Evolutionary conservation across 805 yeast species (phyloP).

Genomic region (Starmerella tilneyi): DNA sequence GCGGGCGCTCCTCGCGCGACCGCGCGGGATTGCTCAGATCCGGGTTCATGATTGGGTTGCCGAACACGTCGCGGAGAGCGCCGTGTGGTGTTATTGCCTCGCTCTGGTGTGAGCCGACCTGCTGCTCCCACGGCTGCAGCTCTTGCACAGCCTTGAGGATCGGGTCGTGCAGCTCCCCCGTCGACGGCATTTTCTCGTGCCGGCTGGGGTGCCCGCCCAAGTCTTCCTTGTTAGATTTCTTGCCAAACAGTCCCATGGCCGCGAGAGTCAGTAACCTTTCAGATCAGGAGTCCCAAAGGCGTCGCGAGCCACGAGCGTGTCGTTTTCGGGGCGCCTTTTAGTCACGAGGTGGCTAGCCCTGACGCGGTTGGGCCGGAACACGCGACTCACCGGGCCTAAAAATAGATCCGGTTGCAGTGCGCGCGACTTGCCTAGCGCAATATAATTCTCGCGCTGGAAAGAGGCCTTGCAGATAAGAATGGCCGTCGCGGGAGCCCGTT

Average conservation of each 20-base stretch:
- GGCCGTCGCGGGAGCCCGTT: too few species aligned
- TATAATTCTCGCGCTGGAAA: too few species aligned
- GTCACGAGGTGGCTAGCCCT: too few species aligned
- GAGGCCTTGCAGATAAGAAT: too few species aligned
- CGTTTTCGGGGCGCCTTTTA: too few species aligned
- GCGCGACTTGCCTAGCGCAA: too few species aligned
- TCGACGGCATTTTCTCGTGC: conserved; percentile 26
- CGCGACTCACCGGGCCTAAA: too few species aligned
- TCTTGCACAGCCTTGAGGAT: conserved; percentile 86
- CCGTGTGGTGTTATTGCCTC: conserved; percentile 39
- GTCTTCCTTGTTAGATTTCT: conserved; percentile 20
- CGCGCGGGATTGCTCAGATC: conserved; percentile 92
- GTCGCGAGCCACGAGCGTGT: neutral
- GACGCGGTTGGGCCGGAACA: too few species aligned
- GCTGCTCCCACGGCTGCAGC: conserved; percentile 85
- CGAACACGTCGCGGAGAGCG: conserved; percentile 72
- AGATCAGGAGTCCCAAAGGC: neutral
- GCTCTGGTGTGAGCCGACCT: conserved; percentile 31
- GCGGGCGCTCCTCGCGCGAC: conserved; percentile 86
- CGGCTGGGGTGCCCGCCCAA: conserved; percentile 27
- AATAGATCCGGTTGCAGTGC: too few species aligned
- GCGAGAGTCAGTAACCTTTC: neutral
- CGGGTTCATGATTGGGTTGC: conserved; percentile 63
- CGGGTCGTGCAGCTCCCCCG: conserved; percentile 67
- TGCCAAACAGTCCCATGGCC: conserved; percentile 27